A percentile compares a stretch with the other conserved stretches of the same genome.
phyloP scores from a whole-genome alignment of 805 yeast species.

The Nakazawaea anatomiae region DNA sequence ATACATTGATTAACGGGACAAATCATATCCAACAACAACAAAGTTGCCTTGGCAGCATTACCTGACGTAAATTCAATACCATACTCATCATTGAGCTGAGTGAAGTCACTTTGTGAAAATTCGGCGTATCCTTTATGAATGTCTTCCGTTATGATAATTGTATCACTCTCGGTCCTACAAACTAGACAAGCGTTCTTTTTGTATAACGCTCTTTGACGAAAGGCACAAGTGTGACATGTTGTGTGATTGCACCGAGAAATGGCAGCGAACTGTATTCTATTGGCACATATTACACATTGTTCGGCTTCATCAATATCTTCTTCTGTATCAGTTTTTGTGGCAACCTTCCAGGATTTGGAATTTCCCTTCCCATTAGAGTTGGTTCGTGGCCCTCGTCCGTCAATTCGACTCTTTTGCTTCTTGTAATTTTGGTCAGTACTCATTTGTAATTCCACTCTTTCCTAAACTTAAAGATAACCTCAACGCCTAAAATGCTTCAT shows the following conservation, averaged over 20 bases:
- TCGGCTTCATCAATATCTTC: conserved; percentile 33
- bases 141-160: conserved; percentile 52
- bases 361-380: not conserved
- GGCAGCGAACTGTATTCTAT: conserved; percentile 55
- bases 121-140: conserved; percentile 30
- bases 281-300: conserved; percentile 81
- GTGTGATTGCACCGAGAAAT: conserved; percentile 79
- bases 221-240: conserved; percentile 76
- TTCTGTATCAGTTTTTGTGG: not conserved
- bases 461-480: not conserved
- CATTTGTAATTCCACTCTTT: not conserved
- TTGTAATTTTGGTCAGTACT: not conserved
- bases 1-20: conserved; percentile 46
- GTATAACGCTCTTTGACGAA: conserved; percentile 79
- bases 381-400: conserved; percentile 1
- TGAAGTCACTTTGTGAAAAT: conserved; percentile 25
- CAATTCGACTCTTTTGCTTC: conserved; percentile 2
- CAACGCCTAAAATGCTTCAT: not conserved
- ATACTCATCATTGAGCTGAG: conserved; percentile 33
- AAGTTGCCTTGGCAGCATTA: conserved; percentile 40
- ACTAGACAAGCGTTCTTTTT: conserved; percentile 70
- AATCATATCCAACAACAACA: conserved; percentile 42
- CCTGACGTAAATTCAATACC: conserved; percentile 57
- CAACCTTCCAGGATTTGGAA: conserved; percentile 1
- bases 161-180: conserved; percentile 68